Percentiles rank a stretch among this genome's conserved stretches.
Conservation (phyloP, 2,329 filamentous ascomycete genomes). For the Colletotrichum tropicale region DNA sequence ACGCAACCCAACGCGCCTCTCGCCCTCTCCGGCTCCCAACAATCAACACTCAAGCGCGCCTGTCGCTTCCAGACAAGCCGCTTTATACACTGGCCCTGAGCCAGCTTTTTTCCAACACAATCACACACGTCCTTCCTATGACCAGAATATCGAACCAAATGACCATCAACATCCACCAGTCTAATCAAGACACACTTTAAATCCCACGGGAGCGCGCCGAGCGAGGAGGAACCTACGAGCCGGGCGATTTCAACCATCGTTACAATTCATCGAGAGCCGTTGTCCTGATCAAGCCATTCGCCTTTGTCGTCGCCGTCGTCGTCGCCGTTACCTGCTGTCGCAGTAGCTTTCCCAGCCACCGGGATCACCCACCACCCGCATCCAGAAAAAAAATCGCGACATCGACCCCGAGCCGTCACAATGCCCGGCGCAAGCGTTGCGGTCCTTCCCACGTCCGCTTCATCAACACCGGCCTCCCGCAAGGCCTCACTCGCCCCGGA, state of each 20-base stretch:
- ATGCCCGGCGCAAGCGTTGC: constrained; percentile 77
- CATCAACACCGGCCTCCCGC: constrained; percentile 73
- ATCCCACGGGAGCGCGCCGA: constrained; percentile 70
- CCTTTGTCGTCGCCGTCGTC: constrained; percentile 25
- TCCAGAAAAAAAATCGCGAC: constrained; percentile 23
- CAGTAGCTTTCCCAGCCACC: constrained; percentile 10
- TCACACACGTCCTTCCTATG: constrained; percentile 26
- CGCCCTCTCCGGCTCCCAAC: constrained; percentile 33
- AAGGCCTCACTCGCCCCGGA: constrained; percentile 82
- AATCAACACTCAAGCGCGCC: constrained; percentile 25
- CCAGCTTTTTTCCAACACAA: constrained; percentile 28
- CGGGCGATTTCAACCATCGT: constrained; percentile 66
- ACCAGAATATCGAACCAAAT: constrained; percentile 25
- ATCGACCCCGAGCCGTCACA: constrained; percentile 44
- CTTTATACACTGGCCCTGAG: constrained; percentile 16
- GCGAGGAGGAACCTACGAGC: constrained; percentile 47
- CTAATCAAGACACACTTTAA: constrained; percentile 68
- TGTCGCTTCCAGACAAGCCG: constrained; percentile 19
- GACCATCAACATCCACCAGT: constrained; percentile 28
- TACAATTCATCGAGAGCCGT: constrained; percentile 39
- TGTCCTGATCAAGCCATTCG: constrained; percentile 32
- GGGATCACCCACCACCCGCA: constrained; percentile 20
- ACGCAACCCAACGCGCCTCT: constrained; percentile 17
- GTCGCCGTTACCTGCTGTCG: constrained; percentile 25
- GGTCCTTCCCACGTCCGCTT: constrained; percentile 65